A percentile compares a stretch with the other conserved stretches of the same genome.
phyloP scores from a whole-genome alignment of 2,329 filamentous ascomycete species.

The Emydomyces testavorans region DNA sequence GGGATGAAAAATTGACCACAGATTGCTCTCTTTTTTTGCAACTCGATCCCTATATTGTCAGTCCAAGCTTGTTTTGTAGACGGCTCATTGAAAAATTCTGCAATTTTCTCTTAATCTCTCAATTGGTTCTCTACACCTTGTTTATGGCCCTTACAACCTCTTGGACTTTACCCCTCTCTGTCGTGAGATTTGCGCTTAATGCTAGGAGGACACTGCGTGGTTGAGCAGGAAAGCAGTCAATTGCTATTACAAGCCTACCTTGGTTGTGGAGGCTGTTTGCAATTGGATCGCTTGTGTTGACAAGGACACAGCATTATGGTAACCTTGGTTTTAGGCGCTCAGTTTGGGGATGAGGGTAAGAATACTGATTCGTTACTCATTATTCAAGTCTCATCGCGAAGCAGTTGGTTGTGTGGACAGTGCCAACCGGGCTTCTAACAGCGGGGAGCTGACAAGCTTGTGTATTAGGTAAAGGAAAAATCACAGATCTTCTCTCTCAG shows the following conservation, averaged over 20 bases:
- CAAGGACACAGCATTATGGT: slow-evolving; percentile 20
- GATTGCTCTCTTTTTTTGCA: background rate
- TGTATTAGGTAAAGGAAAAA: slow-evolving; percentile 36
- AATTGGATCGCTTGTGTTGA: background rate
- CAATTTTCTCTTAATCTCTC: background rate
- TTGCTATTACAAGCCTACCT: background rate
- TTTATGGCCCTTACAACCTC: background rate
- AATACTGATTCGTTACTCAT: background rate
- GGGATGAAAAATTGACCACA: background rate
- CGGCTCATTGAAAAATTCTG: too few species aligned
- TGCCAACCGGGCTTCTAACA: background rate
- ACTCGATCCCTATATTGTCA: background rate
- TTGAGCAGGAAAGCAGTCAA: background rate
- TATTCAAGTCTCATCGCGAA: background rate
- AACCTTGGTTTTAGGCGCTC: slow-evolving; percentile 37
- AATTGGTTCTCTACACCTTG: background rate
- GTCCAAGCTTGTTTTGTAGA: too few species aligned
- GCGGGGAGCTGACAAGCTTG: slow-evolving; percentile 6
- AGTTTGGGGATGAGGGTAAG: slow-evolving; percentile 40
- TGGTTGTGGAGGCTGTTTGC: background rate
- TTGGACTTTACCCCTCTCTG: background rate
- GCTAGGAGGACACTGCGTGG: background rate
- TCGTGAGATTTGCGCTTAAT: background rate
- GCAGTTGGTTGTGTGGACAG: background rate
- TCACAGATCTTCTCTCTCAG: slow-evolving; percentile 39